Percentiles rank a stretch among this genome's conserved stretches.
phyloP scores from a whole-genome alignment of 495 filamentous ascomycete genomes.

The Penicillium chermesinum region DNA sequence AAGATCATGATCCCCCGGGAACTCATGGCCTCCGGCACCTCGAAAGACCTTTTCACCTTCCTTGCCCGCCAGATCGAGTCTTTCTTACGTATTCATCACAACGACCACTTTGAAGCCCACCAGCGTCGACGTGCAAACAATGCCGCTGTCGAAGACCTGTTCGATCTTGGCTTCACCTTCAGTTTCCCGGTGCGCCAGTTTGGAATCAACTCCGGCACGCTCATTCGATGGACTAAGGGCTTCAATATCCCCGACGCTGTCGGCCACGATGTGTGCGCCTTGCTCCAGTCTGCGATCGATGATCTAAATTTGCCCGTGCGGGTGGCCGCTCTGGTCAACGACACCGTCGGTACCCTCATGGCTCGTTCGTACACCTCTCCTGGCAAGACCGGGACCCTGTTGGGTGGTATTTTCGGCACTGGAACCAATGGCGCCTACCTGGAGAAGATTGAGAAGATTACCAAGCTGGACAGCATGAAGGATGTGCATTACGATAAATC shows the following conservation, averaged over 20 bases:
- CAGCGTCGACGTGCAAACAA: slow-evolving; percentile 54
- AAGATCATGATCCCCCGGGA: slow-evolving; percentile 88
- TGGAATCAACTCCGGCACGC: slow-evolving; percentile 86
- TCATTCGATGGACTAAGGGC: slow-evolving; percentile 97
- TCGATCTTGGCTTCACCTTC: slow-evolving; percentile 94
- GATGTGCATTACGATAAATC: slow-evolving; percentile 65
- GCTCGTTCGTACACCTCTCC: slow-evolving; percentile 91
- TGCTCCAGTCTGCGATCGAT: slow-evolving; percentile 91
- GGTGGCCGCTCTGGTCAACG: slow-evolving; percentile 93
- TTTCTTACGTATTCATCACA: slow-evolving; percentile 84
- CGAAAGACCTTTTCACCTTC: slow-evolving; percentile 87
- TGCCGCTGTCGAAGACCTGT: slow-evolving; percentile 63
- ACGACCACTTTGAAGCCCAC: slow-evolving; percentile 77
- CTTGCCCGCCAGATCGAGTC: slow-evolving; percentile 83
- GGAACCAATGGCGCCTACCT: slow-evolving; percentile 95
- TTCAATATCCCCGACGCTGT: slow-evolving; percentile 91
- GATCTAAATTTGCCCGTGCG: slow-evolving; percentile 79
- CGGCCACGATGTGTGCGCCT: slow-evolving; percentile 87
- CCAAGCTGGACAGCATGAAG: slow-evolving; percentile 42
- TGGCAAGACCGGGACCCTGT: slow-evolving; percentile 76
- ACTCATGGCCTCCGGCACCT: slow-evolving; percentile 83
- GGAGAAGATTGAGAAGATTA: slow-evolving; percentile 46
- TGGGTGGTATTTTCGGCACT: slow-evolving; percentile 89
- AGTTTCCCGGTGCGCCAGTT: slow-evolving; percentile 92
- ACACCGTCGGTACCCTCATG: slow-evolving; percentile 97